Percentiles rank a stretch among this genome's conserved stretches.
phyloP scores from a whole-genome alignment of 768 basidiomycete genomes.

The Fistulinella prunicolor region DNA sequence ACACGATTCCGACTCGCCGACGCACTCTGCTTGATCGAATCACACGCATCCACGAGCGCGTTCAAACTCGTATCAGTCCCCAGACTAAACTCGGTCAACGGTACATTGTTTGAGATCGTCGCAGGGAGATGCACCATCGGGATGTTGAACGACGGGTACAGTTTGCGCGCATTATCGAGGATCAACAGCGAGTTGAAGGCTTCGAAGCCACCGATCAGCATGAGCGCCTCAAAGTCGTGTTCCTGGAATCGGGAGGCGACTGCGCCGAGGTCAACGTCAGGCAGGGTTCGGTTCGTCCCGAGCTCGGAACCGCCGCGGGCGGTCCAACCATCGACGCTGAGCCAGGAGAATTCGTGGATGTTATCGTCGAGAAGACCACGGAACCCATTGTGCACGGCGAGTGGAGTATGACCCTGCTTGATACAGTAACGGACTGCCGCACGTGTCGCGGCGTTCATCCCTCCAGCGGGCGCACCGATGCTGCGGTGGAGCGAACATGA shows the following conservation, averaged over 20 bases:
- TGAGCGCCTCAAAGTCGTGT: slow-evolving; percentile 69
- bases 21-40: slow-evolving; percentile 98
- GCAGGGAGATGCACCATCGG: slow-evolving; percentile 96
- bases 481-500: slow-evolving; percentile 38
- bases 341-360: slow-evolving; percentile 85
- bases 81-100: slow-evolving; percentile 92
- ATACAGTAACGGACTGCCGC: slow-evolving; percentile 92
- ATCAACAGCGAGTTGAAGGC: slow-evolving; percentile 78
- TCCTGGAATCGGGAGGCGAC: slow-evolving; percentile 92
- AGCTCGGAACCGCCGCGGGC: slow-evolving; percentile 96
- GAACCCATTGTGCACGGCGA: slow-evolving; percentile 95
- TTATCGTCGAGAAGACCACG: slow-evolving; percentile 89
- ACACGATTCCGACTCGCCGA: slow-evolving; percentile 94
- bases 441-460: slow-evolving; percentile 98
- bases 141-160: slow-evolving; percentile 91
- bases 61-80: slow-evolving; percentile 98
- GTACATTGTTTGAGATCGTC: slow-evolving; percentile 97
- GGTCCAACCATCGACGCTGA: slow-evolving; percentile 96
- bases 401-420: slow-evolving; percentile 87
- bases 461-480: slow-evolving; percentile 95
- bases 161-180: slow-evolving; percentile 73
- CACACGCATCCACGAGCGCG: slow-evolving; percentile 94
- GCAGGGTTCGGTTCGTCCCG: slow-evolving; percentile 90
- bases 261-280: slow-evolving; percentile 81
- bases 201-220: slow-evolving; percentile 97